phyloP scores from a whole-genome alignment of 805 yeast genomes.

The Tetrapisispora nanseiensis region DNA sequence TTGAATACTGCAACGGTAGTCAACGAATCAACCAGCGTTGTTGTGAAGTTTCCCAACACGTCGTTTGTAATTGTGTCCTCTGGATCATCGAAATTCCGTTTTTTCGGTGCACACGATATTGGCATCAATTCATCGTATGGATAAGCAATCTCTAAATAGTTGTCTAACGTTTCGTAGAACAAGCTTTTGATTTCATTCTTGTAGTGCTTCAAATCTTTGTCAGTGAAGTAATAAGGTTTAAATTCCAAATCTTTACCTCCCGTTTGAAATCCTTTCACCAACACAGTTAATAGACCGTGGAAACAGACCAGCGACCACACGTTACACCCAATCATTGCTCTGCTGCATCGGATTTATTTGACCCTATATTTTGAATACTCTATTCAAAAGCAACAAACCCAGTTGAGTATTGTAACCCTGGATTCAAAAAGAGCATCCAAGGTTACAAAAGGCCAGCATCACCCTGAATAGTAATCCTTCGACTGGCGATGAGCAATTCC shows the following conservation, averaged over 20 bases:
- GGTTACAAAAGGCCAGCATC: no score
- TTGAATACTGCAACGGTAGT: constrained; percentile 71
- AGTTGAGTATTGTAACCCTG: no score
- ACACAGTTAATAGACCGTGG: no score
- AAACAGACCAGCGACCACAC: no score
- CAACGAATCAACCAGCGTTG: constrained; percentile 68
- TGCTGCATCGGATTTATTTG: no score
- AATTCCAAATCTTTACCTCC: neutral
- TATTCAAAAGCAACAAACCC: no score
- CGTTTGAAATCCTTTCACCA: no score
- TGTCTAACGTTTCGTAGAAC: constrained; percentile 66
- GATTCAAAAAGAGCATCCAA: no score
- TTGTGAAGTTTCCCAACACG: constrained; percentile 73
- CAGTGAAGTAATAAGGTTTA: constrained; percentile 18
- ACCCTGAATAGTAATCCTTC: no score
- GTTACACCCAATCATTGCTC: no score
- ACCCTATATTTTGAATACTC: no score
- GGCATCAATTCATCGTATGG: constrained; percentile 83
- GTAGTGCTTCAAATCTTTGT: constrained; percentile 23
- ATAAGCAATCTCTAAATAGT: constrained; percentile 59
- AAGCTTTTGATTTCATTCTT: constrained; percentile 42
- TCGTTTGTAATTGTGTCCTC: constrained; percentile 60
- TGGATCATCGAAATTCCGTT: constrained; percentile 47
- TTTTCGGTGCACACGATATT: constrained; percentile 55
- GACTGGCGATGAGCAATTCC: no score